Base-by-base conservation (phyloP, 78 protist species). In the Polysphondylium violaceum region DNA sequence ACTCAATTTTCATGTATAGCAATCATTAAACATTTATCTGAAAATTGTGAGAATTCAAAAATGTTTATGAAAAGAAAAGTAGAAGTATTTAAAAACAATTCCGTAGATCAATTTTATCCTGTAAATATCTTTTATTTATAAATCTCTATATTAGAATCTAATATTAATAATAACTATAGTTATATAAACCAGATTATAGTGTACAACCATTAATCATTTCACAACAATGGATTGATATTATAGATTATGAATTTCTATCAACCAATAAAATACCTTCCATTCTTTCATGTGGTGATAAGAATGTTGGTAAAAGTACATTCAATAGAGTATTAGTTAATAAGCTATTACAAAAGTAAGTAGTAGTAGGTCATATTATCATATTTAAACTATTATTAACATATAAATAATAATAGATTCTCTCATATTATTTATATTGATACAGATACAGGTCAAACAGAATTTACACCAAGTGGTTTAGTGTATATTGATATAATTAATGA, bases 251-350 rank as follows among this genome's bases (percentile, higher is more conserved):
- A 65, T 21, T 78, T 31, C 2, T 78, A 25, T 16, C 44, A 27
- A 29, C 33, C 17, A 40, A 12, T 29, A 21, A 64, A 0, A 0
- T 5, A 55, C 65, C 63, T 36, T 56, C 50, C 17, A 69, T 83
- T n/a, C 33, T 81, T 40, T 69, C 91, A 11, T 50, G 72, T 58
- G 91, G 91, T 29, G 31, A 33, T 27, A 83, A 47, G 44, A 63
- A 69, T 83, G 59, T 83, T 69, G 91, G 91, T 47, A 83, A 83
- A 58, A 83, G 91, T 83, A 83, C 91, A 29, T 83, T 83, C n/a
- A 83, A 83, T 71, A 67, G 91, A 59, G 43, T 58, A 47, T 35
- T 83, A 27, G 51, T 83, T 19, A 83, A 83, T 59, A 55, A 63
- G 47, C 23, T 83, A 29, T 23, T 83, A 27, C 29, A 38, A 44